phyloP scores from a whole-genome alignment of 1,139 yeast species.

The Saccharomyces hybrid region DNA sequence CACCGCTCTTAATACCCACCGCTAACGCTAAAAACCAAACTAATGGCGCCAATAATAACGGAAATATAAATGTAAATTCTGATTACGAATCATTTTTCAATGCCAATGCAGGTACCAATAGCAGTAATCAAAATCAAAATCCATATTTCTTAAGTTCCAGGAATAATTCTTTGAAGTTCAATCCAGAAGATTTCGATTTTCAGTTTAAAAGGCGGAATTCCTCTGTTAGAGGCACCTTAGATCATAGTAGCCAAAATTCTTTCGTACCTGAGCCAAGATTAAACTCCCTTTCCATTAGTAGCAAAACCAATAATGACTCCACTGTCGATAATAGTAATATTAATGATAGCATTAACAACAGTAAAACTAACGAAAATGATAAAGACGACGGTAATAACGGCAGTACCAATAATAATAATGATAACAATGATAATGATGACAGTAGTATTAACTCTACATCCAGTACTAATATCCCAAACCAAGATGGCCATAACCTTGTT shows the following conservation, averaged over 20 bases:
- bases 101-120: conserved; percentile 6
- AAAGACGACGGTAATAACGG: not conserved
- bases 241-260: conserved; percentile 7
- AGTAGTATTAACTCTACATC: conserved; percentile 5
- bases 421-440: conserved; percentile 3
- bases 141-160: conserved; percentile 13
- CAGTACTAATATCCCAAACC: conserved; percentile 4
- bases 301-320: not conserved
- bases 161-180: conserved; percentile 22
- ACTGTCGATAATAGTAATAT: not conserved
- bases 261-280: not conserved
- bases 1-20: conserved; percentile 18
- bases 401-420: too few relatives aligned
- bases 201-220: conserved; percentile 27
- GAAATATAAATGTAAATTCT: not conserved
- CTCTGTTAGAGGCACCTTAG: conserved; percentile 20
- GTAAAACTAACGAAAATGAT: not conserved
- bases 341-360: not conserved
- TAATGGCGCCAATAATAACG: not conserved
- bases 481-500: conserved; percentile 9
- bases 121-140: conserved; percentile 5
- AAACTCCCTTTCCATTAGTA: not conserved
- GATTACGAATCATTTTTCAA: conserved; percentile 2
- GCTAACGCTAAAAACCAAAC: conserved; percentile 24
- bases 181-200: conserved; percentile 26